Base-by-base conservation (phyloP, 148 eudicot species). In the Rhododendron mucronatum region DNA sequence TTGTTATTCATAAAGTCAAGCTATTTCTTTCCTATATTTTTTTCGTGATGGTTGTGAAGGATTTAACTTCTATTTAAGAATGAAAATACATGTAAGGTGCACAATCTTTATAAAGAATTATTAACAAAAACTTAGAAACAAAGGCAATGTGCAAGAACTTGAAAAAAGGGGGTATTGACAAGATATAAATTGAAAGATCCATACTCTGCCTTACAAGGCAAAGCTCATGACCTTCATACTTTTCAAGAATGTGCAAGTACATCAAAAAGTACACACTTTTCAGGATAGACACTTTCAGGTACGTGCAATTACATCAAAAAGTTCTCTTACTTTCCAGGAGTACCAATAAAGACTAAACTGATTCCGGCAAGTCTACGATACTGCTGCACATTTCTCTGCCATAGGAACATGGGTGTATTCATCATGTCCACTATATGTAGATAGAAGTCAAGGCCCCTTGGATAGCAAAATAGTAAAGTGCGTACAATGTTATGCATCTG, bases 401-500 rank as follows among this genome's bases (percentile, higher is more conserved):
- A 48, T 35, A 57, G 35, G 63, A 45, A 14, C 39, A 39, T 1
- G 4, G 11, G 18, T 61, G 30, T 39, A 28, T 28, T 47, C 18
- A 71, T 41, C 12, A 48, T 30, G 37, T 47, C 63, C 65, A n/a
- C 41, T 48, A 48, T 45, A 71, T 12, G 83, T 12, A 73, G 18
- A 69, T 47, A 20, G 18, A 82, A 39, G 37, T 41, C 53, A 21
- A 48, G 47, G 85, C 37, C 57, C 57, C 13, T n/a, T 83, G 41
- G 77, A 82, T 2, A 26, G n/a, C 50, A 39, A 86, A 39, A 26
- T 44, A 50, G 86, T 15, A 57, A 79, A 85, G 37, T 82, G 71
- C 79, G 83, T 75, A 86, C 87, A 73, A 78, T 16, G 63, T 78
- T 41, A 63, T 9, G 83, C 67, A 28, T 37, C 20, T 76, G 83